These are phyloP conservation scores for Nothomitra cinnamomea DNA, from an alignment of 2,329 filamentous ascomycete species.

Conservation along the genomic window DNA sequence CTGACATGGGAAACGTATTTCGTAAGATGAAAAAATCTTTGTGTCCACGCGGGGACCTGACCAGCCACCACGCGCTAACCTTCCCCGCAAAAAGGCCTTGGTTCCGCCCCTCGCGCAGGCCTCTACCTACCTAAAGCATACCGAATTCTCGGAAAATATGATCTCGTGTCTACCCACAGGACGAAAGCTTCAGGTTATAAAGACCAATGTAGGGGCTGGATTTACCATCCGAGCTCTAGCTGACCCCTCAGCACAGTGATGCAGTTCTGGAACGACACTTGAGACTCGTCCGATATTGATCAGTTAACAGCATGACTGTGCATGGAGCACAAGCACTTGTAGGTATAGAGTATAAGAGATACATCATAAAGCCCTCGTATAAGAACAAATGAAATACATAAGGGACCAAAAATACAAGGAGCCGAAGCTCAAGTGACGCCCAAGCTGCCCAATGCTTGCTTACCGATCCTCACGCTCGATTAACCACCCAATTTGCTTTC, in stretches of 20 bases:
- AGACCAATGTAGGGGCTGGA: not conserved
- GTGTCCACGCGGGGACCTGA: not conserved
- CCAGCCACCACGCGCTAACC: not conserved
- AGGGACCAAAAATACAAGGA: conserved; percentile 2
- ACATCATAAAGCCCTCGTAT: not conserved
- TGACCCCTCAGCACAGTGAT: not conserved
- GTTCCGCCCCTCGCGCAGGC: not conserved
- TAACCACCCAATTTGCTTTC: not conserved
- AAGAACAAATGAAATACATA: not conserved
- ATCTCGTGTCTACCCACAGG: conserved; percentile 2
- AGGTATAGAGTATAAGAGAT: not conserved
- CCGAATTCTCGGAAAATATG: not conserved
- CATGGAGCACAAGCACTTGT: not conserved
- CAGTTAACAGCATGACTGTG: not conserved
- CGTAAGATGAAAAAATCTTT: not conserved
- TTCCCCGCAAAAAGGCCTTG: not conserved
- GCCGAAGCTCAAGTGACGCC: not conserved
- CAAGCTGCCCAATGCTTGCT: not conserved
- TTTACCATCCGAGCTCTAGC: not conserved
- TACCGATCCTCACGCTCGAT: not conserved
- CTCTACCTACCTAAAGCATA: not conserved
- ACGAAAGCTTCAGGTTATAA: no score
- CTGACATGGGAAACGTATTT: not conserved
- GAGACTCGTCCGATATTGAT: not conserved
- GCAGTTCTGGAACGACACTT: not conserved